Evolutionary conservation across 2,329 filamentous ascomycete species (phyloP), one percentile per base, ranked within the genome.

Genomic region (Penicillium verrucosum): DNA sequence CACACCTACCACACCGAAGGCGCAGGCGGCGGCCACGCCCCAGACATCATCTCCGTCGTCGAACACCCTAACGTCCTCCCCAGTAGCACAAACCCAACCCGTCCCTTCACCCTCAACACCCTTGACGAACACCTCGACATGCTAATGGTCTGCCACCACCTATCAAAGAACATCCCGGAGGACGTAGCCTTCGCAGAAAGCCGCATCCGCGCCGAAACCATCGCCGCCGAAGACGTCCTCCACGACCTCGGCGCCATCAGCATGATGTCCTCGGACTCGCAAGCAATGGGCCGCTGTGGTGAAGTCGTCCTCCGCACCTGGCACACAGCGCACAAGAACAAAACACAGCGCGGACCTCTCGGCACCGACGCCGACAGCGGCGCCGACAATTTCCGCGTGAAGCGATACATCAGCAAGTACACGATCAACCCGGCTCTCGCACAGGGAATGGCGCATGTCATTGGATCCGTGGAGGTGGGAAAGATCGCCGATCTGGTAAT

Each of bases 321-420:
- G 93, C 92, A 97, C 75, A 97, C 93, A 2, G 93, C 93, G 0
- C 91, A 97, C 77, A 97, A 97, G 83, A 97, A 97, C 73, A 96
- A 96, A 76, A 71, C 87, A 18, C 92, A 97, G 76, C 84, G 92
- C 9, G 93, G 93, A 0, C 70, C 75, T 1, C 76, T 97, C 29
- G 79, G 83, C 7, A 89, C 96, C 77, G 93, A 97, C 67, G 81
- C 88, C 61, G 90, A 83, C 23, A 88, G 89, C 0, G 88, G 81
- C 11, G 90, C 89, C 0, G 93, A 97, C 70, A 97, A 97, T 73
- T 92, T 91, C 77, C 81, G 93, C 40, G 93, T 96, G 7, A 96
- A 95, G 79, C 78, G 93, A 27, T 97, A 97, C 72, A 82, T 97
- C 44, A 91, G 88, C 78, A 97, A 97, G 78, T 97, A 97, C 74